Base-by-base conservation (phyloP, 1,139 yeast genomes). In the Geotrichum reessii region DNA sequence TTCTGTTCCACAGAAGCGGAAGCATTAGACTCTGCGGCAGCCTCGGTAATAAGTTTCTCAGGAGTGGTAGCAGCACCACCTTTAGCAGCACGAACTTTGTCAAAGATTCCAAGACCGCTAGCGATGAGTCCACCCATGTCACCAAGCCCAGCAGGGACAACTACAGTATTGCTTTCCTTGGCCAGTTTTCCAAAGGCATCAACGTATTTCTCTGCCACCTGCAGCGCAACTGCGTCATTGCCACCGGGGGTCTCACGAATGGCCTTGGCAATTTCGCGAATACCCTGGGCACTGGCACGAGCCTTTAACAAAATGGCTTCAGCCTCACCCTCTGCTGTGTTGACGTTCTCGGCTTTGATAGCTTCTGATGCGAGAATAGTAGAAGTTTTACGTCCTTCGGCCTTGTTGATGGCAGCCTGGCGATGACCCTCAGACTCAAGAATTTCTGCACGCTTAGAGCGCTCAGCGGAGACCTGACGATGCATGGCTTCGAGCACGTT, bases 401-500 rank as follows among this genome's bases (percentile, higher is more conserved):
- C 92, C 61, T 85, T 83, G 71, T 88, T 89, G 69, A 88, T 88
- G 58, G 81, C 85, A 37, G 89, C 78, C 69, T 86, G 91, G 69
- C 92, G 81, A 60, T 81, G 83, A 73, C 96, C 96, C 74, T 88
- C 96, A 55, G 91, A 84, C 68, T 88, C 96, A 70, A 88, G 79
- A 64, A 88, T 89, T 71, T 87, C 93, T 1, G 96, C 96, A 63
- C 95, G 78, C 72, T 88, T 88, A 53, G 92, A 84, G 66, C 96
- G 78, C 71, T 89, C 96, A 33, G 95, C 95, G 59, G 87, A 81
- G 11, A 89, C 96, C 73, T 87, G 95, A 69, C 93, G 81, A 72
- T 88, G 95, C 96, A 88, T 88, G 47, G 95, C 95, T 66, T 86
- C 93, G 66, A 87, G 80, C n/a, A 88, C 96, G 66, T 87, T 86